Evolutionary conservation across 108 stramenopile species (phyloP).

Genomic region (Skeletonema grethae): DNA sequence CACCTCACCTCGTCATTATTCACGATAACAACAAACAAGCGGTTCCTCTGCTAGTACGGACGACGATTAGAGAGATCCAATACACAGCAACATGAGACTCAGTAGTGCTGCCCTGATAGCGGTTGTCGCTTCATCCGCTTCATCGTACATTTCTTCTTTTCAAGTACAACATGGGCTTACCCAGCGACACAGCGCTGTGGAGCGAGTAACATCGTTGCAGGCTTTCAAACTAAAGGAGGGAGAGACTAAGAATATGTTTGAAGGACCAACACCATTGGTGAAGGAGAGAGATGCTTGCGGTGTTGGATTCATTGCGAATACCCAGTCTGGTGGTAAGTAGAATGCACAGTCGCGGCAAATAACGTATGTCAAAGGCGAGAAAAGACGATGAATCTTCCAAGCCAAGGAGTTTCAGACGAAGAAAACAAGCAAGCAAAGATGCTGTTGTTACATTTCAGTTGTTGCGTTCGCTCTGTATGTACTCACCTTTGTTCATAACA

Average conservation of each 20-base stretch:
- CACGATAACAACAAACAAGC: background rate
- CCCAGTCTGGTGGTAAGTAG: slow-evolving; percentile 66
- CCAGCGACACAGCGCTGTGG: background rate
- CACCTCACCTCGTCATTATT: background rate
- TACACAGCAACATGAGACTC: background rate
- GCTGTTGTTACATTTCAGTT: slow-evolving; percentile 4
- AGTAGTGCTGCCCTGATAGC: slow-evolving; percentile 5
- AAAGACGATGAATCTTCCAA: background rate
- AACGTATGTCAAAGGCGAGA: background rate
- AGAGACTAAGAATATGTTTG: slow-evolving; percentile 72
- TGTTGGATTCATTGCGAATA: slow-evolving; percentile 94
- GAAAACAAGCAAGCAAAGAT: background rate
- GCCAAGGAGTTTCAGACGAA: background rate
- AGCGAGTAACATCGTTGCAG: slow-evolving; percentile 3
- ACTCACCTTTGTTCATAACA: background rate
- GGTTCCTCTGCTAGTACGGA: background rate
- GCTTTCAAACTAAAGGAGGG: slow-evolving; percentile 48
- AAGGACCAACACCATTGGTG: slow-evolving; percentile 73
- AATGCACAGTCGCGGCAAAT: background rate
- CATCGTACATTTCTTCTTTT: slow-evolving; percentile 1
- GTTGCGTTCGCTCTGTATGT: background rate
- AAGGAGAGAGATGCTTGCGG: slow-evolving; percentile 98
- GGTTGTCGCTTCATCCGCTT: background rate
- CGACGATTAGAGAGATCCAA: background rate
- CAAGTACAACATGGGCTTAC: slow-evolving; percentile 3